phyloP scores from a whole-genome alignment of 2,329 filamentous ascomycete genomes.

The Sclerotinia spermophila region DNA sequence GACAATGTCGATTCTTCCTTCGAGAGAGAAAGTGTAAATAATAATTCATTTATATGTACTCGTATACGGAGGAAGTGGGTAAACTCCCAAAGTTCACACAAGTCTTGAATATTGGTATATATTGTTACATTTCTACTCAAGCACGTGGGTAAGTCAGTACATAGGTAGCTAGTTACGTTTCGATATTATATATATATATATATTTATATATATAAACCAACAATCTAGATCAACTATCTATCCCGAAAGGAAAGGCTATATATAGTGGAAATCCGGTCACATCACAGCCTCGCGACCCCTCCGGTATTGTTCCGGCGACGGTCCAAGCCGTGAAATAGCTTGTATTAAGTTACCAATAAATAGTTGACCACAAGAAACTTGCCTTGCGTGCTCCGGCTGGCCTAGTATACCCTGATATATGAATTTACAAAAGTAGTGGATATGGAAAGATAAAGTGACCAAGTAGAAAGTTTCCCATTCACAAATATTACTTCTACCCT shows the following conservation, averaged over 20 bases:
- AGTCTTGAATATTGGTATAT: neutral
- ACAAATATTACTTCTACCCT: neutral
- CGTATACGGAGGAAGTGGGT: neutral
- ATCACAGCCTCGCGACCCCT: constrained; percentile 3
- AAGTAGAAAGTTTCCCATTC: neutral
- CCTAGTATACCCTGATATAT: neutral
- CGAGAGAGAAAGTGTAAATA: neutral
- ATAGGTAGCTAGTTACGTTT: no score
- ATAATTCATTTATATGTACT: neutral
- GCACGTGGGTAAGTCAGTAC: neutral
- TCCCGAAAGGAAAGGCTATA: neutral
- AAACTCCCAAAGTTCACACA: neutral
- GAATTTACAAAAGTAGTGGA: neutral
- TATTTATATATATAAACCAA: neutral
- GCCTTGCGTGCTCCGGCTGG: neutral
- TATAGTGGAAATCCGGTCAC: neutral
- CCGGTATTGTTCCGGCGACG: neutral
- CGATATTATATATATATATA: no score
- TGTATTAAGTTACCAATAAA: neutral
- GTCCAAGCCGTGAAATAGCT: constrained; percentile 1
- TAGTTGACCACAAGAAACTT: neutral
- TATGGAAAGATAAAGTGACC: neutral
- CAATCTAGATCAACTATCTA: neutral
- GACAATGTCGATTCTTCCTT: neutral
- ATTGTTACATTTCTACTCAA: neutral